A percentile compares a stretch with the other conserved stretches of the same genome.
Conservation (phyloP, 2,329 filamentous ascomycete species). For the Phymatotrichopsis omnivora region DNA sequence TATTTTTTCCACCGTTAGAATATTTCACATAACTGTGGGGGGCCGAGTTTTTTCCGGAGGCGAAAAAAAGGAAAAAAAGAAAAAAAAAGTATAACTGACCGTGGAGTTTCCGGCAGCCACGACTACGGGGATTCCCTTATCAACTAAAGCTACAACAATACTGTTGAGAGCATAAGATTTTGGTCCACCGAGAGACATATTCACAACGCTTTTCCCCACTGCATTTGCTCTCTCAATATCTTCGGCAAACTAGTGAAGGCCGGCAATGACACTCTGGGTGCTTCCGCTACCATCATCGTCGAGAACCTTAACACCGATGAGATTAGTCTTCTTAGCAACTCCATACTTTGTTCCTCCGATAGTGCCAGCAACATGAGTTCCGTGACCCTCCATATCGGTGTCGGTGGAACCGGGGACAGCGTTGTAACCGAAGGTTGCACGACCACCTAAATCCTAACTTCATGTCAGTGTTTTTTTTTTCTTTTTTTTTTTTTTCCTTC, state of each 20-base stretch:
- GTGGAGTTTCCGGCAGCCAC: conserved; percentile 94
- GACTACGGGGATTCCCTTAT: conserved; percentile 86
- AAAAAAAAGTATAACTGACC: too few relatives aligned
- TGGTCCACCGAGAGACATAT: neutral
- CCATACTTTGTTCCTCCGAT: conserved; percentile 40
- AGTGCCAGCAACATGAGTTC: conserved; percentile 42
- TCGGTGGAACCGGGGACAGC: neutral
- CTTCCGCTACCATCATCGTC: conserved; percentile 31
- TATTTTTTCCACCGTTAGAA: too few relatives aligned
- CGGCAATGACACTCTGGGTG: conserved; percentile 11
- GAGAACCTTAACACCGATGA: conserved; percentile 43
- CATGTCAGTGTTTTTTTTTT: too few relatives aligned
- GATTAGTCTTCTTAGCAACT: conserved; percentile 40
- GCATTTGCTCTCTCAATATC: too few relatives aligned
- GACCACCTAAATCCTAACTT: conserved; percentile 7
- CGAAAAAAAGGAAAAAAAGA: too few relatives aligned
- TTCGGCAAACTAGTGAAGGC: conserved; percentile 16
- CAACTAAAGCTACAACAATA: conserved; percentile 86
- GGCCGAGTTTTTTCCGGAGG: too few relatives aligned
- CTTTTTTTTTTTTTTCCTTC: too few relatives aligned
- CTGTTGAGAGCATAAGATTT: conserved; percentile 72
- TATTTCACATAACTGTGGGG: too few relatives aligned
- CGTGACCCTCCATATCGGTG: conserved; percentile 37
- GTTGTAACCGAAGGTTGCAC: conserved; percentile 10
- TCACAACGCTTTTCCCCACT: too few relatives aligned